Evolutionary conservation across 2,329 filamentous ascomycete genomes (phyloP).

Genomic region (Colletotrichum filicis): DNA sequence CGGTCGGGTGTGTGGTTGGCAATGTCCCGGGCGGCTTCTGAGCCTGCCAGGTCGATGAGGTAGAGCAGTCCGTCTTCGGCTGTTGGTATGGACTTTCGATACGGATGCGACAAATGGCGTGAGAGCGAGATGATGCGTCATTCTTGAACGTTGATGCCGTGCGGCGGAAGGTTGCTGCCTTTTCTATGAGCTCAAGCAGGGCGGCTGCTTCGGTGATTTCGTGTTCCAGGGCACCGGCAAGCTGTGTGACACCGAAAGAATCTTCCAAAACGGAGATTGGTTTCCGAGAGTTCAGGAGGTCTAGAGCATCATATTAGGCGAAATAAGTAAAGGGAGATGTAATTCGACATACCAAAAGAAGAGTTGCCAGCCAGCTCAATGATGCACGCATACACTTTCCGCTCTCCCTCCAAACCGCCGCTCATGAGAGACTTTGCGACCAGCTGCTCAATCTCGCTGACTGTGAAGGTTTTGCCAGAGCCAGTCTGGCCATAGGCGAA

Average conservation of each 20-base stretch:
- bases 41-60: slow-evolving; percentile 60
- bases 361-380: slow-evolving; percentile 52
- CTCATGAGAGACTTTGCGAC: slow-evolving; percentile 49
- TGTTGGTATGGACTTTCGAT: slow-evolving; percentile 45
- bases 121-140: slow-evolving; percentile 59
- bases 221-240: slow-evolving; percentile 55
- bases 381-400: slow-evolving; percentile 49
- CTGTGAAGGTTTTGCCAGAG: slow-evolving; percentile 59
- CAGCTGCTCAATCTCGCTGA: slow-evolving; percentile 53
- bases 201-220: slow-evolving; percentile 42
- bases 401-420: slow-evolving; percentile 37
- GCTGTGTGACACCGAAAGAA: slow-evolving; percentile 54
- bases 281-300: slow-evolving; percentile 54
- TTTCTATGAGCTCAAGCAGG: slow-evolving; percentile 48
- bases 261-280: slow-evolving; percentile 58
- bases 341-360: slow-evolving; percentile 39
- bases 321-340: too few species aligned
- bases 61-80: slow-evolving; percentile 56
- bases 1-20: slow-evolving; percentile 51
- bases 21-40: slow-evolving; percentile 58
- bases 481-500: slow-evolving; percentile 62
- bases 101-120: slow-evolving; percentile 59
- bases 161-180: slow-evolving; percentile 50
- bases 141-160: slow-evolving; percentile 58
- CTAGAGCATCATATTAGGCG: slow-evolving; percentile 34